Evolutionary conservation across 2,329 filamentous ascomycete genomes (phyloP).

Genomic region (Sarocladium oryzae): DNA sequence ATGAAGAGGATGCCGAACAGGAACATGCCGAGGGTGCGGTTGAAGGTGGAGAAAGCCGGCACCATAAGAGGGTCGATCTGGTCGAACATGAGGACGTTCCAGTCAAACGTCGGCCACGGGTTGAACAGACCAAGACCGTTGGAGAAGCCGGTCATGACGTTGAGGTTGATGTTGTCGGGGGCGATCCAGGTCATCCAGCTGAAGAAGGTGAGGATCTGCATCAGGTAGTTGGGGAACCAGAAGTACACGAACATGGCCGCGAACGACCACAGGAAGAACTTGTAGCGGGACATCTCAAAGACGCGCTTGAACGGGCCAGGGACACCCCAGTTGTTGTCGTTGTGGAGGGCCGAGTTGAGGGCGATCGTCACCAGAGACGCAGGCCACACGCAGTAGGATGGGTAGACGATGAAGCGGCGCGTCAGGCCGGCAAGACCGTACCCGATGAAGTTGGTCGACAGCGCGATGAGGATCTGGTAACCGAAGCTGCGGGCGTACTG

Average conservation of each 20-base stretch:
- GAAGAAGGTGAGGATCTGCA: constrained; percentile 39
- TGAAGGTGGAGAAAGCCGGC: constrained; percentile 30
- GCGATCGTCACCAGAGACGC: constrained; percentile 43
- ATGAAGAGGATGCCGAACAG: constrained; percentile 26
- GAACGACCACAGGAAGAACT: constrained; percentile 38
- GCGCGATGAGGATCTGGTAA: constrained; percentile 43
- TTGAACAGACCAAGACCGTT: constrained; percentile 33
- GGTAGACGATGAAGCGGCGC: constrained; percentile 45
- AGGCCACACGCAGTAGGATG: constrained; percentile 48
- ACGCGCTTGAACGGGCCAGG: constrained; percentile 28
- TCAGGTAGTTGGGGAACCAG: constrained; percentile 48
- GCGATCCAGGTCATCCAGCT: constrained; percentile 50
- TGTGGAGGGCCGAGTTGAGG: constrained; percentile 42
- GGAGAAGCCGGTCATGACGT: constrained; percentile 28
- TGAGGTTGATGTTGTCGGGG: constrained; percentile 32
- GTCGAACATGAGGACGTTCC: constrained; percentile 29
- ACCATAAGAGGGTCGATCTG: constrained; percentile 29
- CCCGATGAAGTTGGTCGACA: constrained; percentile 49
- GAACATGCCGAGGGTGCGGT: constrained; percentile 25
- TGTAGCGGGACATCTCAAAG: constrained; percentile 36
- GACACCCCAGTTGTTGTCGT: constrained; percentile 24
- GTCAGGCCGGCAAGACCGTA: constrained; percentile 47
- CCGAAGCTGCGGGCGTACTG: constrained; percentile 38
- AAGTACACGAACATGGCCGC: constrained; percentile 45
- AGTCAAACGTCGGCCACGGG: constrained; percentile 35